A percentile compares a stretch with the other conserved stretches of the same genome.
Conservation (phyloP, 768 basidiomycete genomes). For the Boletus subparvulus region DNA sequence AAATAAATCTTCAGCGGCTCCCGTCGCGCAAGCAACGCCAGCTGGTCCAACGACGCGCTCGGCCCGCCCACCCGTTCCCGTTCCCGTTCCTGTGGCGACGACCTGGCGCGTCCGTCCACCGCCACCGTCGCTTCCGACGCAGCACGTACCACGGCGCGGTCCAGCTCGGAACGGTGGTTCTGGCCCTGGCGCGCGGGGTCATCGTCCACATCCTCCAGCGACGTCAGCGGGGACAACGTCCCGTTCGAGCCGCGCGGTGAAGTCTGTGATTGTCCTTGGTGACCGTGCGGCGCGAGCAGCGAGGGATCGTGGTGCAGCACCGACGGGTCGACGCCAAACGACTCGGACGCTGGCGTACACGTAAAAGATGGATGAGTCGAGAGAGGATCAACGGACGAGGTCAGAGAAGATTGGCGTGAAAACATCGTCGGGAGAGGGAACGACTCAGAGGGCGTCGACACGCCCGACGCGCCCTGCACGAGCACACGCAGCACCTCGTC, state of each 20-base stretch:
- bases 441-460: slow-evolving; percentile 8
- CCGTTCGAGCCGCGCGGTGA: neutral
- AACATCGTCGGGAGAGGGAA: neutral
- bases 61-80: slow-evolving; percentile 17
- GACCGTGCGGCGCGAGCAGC: no score
- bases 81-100: neutral
- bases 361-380: no score
- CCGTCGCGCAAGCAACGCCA: slow-evolving; percentile 17
- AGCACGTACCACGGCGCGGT: neutral
- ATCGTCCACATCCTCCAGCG: slow-evolving; percentile 9
- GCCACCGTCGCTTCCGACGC: neutral
- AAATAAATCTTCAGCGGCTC: slow-evolving; percentile 8
- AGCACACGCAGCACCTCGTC: slow-evolving; percentile 24
- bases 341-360: no score
- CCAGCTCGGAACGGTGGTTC: neutral
- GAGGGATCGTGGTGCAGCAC: slow-evolving; percentile 6
- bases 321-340: no score
- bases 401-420: neutral
- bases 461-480: slow-evolving; percentile 7
- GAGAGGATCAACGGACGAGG: no score
- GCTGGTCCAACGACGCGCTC: slow-evolving; percentile 17
- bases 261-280: neutral
- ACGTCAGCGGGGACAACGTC: slow-evolving; percentile 18
- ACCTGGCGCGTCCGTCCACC: neutral
- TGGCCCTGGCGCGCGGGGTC: no score